Percentiles rank a stretch among this genome's conserved stretches.
Conservation (phyloP, 768 basidiomycete genomes). For the Phlegmacium glaucopus region DNA sequence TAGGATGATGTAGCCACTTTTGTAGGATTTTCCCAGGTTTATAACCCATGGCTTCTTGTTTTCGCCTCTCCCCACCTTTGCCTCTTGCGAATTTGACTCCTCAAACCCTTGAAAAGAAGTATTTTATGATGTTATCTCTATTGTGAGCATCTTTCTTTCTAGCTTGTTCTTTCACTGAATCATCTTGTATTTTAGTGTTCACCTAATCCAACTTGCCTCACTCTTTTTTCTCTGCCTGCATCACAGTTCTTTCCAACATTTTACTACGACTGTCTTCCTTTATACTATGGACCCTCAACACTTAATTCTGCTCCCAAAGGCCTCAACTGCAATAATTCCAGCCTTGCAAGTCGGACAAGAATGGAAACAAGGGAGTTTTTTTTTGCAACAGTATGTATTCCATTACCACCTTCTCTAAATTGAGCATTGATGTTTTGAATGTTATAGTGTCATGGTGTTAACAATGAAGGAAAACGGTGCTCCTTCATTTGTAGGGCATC, state of each 20-base stretch:
- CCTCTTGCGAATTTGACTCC: background rate
- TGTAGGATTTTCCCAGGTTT: background rate
- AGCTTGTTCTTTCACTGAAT: background rate
- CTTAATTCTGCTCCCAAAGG: background rate
- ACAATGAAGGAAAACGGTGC: background rate
- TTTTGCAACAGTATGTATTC: background rate
- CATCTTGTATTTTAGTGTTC: background rate
- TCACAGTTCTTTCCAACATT: background rate
- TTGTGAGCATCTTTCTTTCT: background rate
- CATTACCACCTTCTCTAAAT: background rate
- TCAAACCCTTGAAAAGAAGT: background rate
- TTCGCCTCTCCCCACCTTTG: background rate
- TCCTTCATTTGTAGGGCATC: background rate
- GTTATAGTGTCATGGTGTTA: background rate
- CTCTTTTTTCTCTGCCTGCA: background rate
- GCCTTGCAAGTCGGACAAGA: background rate
- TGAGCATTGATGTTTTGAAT: background rate
- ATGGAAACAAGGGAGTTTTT: background rate
- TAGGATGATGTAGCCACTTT: background rate
- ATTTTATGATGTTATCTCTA: background rate
- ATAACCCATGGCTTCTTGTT: background rate
- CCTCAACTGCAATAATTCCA: background rate
- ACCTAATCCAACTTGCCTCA: background rate
- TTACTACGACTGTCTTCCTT: background rate
- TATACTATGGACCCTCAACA: background rate